Percentiles rank a stretch among this genome's conserved stretches.
Conservation (phyloP, 345 rosid genomes). For the Sapria himalayana region DNA sequence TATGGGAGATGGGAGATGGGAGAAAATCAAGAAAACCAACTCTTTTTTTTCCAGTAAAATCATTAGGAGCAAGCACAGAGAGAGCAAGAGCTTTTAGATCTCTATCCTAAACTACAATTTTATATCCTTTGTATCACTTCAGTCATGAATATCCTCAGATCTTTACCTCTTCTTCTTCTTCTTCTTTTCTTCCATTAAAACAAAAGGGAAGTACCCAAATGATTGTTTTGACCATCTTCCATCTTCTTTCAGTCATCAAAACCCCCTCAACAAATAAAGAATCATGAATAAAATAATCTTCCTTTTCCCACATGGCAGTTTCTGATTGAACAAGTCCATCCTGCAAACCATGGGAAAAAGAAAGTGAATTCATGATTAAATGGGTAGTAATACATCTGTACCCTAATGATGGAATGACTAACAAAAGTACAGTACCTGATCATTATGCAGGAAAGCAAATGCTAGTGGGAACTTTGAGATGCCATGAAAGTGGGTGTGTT, state of each 20-base stretch:
- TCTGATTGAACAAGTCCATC: neutral
- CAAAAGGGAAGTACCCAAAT: neutral
- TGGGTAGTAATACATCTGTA: no score
- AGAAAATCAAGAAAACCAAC: constrained; percentile 4
- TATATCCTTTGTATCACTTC: neutral
- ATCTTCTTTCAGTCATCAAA: constrained; percentile 2
- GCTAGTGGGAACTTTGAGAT: no score
- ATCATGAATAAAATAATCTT: neutral
- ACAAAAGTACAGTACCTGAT: constrained; percentile 3
- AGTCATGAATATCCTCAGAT: constrained; percentile 7
- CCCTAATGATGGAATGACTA: neutral
- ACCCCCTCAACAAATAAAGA: no score
- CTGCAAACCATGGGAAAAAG: no score
- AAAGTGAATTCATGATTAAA: no score
- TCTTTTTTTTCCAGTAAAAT: constrained; percentile 16
- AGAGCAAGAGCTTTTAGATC: constrained; percentile 10
- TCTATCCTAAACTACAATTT: constrained; percentile 8
- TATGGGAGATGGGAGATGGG: no score
- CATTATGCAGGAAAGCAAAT: constrained; percentile 2
- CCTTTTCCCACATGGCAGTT: neutral
- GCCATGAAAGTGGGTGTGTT: no score
- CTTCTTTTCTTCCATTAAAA: neutral
- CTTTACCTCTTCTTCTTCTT: constrained; percentile 4
- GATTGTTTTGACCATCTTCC: neutral
- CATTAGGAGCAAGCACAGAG: constrained; percentile 6